Conservation (phyloP, 257 asterid genomes). For the Solanum okadae region DNA sequence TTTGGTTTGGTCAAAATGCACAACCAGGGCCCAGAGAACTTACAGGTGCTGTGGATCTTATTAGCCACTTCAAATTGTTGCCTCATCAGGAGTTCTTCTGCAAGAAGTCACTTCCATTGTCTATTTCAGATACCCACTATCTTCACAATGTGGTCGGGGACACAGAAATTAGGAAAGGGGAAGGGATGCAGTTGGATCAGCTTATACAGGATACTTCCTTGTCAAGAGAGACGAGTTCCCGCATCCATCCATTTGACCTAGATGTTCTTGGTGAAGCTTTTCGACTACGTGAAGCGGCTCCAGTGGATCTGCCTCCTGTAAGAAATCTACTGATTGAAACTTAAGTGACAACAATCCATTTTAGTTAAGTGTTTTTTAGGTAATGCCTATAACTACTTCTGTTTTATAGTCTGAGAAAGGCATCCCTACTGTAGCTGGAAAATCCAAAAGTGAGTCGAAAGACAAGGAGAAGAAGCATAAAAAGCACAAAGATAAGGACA, state of each 20-base stretch:
- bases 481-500: constrained; percentile 65
- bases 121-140: constrained; percentile 82
- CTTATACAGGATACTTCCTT: constrained; percentile 55
- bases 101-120: constrained; percentile 80
- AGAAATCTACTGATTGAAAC: constrained; percentile 5
- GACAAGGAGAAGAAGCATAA: constrained; percentile 96
- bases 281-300: constrained; percentile 75
- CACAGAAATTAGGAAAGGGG: constrained; percentile 90
- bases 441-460: constrained; percentile 67
- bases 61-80: constrained; percentile 68
- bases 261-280: constrained; percentile 73
- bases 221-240: constrained; percentile 52
- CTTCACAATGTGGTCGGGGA: constrained; percentile 94
- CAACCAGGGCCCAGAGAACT: constrained; percentile 84
- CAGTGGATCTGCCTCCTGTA: constrained; percentile 67
- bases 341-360: not conserved
- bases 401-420: constrained; percentile 80
- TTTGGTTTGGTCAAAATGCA: constrained; percentile 13
- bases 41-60: constrained; percentile 88
- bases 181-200: constrained; percentile 91
- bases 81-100: constrained; percentile 92
- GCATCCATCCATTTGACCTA: constrained; percentile 72
- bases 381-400: not conserved
- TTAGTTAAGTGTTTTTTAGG: not conserved
- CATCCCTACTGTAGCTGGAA: constrained; percentile 72